Base-by-base conservation (phyloP, 768 basidiomycete species). In the Dacryopinax primogenitus region DNA sequence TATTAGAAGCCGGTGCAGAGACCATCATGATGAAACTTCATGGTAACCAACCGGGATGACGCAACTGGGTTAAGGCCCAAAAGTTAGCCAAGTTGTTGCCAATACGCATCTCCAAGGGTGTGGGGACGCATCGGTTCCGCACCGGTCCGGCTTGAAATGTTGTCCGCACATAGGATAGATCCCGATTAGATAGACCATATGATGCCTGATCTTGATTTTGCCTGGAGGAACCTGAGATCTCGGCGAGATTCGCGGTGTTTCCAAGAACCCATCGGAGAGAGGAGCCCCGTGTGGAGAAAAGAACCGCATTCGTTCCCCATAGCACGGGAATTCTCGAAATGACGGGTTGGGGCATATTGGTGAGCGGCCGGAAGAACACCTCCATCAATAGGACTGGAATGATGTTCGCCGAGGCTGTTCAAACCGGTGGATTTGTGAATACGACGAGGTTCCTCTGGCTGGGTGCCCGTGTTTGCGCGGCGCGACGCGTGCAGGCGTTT, bases 221-320 rank as follows among this genome's bases (percentile, higher is more conserved):
- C 11, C 13, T 15, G 30, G 32, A 58, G 13, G 11, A 30, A 6
- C 13, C 4, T 11, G 26, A 6, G 11, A 58, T 26, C 26, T 30
- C 51, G 12, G 26, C 3, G 21, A 30, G 26, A 9, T 58, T 58
- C 51, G 51, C 51, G 51, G 51, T 32, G 13, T 30, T 44, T 58
- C 13, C 6, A 18, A 9, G 51, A 13, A 4, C 6, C 26, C 12
- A 58, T 23, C 26, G 26, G 51, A 13, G 13, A 3, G 26, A 6
- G 51, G 51, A 58, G 51, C 51, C 51, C 51, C 51, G 51, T 58
- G 51, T 32, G 51, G 51, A 58, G 51, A 28, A 30, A 58, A 21
- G 4, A 15, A 15, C 7, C 45, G 11, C 26, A 15, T 23, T 28
- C 51, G 3, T 58, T 58, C 51, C 51, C 51, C 15, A 58, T 13